Evolutionary conservation across 148 eudicot species (phyloP), one percentile per base, ranked within the genome.

Genomic region (Drosera capensis): DNA sequence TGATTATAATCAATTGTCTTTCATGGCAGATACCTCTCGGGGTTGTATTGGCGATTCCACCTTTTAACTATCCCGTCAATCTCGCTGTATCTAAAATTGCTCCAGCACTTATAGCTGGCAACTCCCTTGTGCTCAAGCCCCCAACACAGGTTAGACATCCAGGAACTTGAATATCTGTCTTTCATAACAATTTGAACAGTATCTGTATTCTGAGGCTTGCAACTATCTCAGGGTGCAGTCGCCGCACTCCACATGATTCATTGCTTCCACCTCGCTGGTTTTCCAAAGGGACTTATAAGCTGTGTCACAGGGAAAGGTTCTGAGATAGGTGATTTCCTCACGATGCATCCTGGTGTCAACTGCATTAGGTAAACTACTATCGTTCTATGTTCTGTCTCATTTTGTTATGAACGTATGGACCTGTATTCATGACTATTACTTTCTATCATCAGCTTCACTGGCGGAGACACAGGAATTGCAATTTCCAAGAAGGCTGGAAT

Each of bases 81-180:
- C 87, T 90, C 8, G 99, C 99, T 11, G 99, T 90, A 62, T 90
- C 99, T 37, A 90, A 90, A 49, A 80, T 90, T 46, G 99, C 68
- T 6, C 99, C 99, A 1, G 99, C 99, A 1, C 74, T 90, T 11
- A 85, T 90, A 34, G 93, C 99, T 38, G 95, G 99, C 44, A 90
- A 90, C 70, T 80, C 99, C 12, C 71, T 90, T 14, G 99, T 90
- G 44, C 85, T 90, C 51, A 90, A 85, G 63, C 99, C 95, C 45
- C 99, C 99, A 37, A 81, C 88, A 56, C 99, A 90, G 95, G 93
- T 79, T n/a, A n/a, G n/a, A n/a, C n/a, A n/a, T n/a, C n/a, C n/a
- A n/a, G n/a, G n/a, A n/a, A 34, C 38, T 34, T 34, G 14, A 15
- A 2, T 34, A 11, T 34, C 3, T 15, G 11, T 34, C 6, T 34